A percentile compares a stretch with the other conserved stretches of the same genome.
These are phyloP conservation scores for Termitomyces sp. DNA, from an alignment of 768 basidiomycete species.

Conservation along the genomic window DNA sequence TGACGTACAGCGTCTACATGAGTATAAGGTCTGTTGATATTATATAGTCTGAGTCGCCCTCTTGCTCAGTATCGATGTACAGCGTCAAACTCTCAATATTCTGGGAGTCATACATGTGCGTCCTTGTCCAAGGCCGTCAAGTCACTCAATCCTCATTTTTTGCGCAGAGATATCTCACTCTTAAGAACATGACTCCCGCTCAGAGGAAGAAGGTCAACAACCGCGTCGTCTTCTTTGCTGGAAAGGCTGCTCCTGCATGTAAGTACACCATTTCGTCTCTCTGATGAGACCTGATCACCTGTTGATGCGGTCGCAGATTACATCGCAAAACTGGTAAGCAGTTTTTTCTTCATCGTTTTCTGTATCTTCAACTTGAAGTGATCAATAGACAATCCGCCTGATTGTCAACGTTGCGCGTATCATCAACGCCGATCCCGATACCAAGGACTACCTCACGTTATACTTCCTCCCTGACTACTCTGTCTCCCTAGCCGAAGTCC, in stretches of 20 bases:
- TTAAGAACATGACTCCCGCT: constrained; percentile 75
- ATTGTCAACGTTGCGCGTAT: constrained; percentile 85
- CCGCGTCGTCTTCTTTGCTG: constrained; percentile 95
- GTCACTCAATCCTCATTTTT: not conserved
- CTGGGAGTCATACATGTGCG: constrained; percentile 82
- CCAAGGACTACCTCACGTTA: constrained; percentile 79
- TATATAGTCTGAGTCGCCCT: too few relatives aligned
- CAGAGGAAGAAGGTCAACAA: constrained; percentile 81
- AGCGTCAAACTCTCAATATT: constrained; percentile 94
- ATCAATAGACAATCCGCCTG: constrained; percentile 73
- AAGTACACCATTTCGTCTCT: constrained; percentile 20
- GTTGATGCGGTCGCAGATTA: constrained; percentile 47
- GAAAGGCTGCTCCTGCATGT: constrained; percentile 95
- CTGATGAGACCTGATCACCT: constrained; percentile 5
- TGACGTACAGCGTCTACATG: constrained; percentile 68
- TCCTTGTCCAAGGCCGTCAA: not conserved
- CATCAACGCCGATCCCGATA: constrained; percentile 83
- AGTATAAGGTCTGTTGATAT: constrained; percentile 63
- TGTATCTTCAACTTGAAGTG: not conserved
- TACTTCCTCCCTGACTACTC: constrained; percentile 98
- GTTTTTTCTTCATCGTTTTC: not conserved
- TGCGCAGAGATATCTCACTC: constrained; percentile 65
- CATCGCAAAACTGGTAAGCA: constrained; percentile 77
- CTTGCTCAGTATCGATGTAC: constrained; percentile 1
- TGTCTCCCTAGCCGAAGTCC: constrained; percentile 74